Base-by-base conservation (phyloP, 495 filamentous ascomycete genomes). In the Friedmanniomyces simplex region DNA sequence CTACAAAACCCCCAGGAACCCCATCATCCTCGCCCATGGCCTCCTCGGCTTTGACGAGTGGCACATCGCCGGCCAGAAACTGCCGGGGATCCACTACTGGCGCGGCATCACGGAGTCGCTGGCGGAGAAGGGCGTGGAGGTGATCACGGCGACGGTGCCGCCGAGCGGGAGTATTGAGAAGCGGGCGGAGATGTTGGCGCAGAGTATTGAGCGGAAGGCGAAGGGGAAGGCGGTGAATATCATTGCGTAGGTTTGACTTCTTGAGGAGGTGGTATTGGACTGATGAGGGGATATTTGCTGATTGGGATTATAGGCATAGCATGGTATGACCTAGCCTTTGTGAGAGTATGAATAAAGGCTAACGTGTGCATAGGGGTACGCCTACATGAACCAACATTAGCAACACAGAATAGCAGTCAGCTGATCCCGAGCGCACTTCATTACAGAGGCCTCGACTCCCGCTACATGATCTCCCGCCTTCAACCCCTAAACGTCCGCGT, bases 21-120 rank as follows among this genome's bases (percentile, higher is more conserved):
- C 86, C 12, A 79, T 94, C 36, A 82, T 93, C 41, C 82, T 95
- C 7, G 89, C 90, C 8, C 91, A 98, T 73, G 91, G 91, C 41
- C 77, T 98, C 30, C 73, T 98, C 37, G 91, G 91, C 36, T 98
- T 98, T 69, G 84, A 89, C 56, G 85, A 95, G 68, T 73, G 96
- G 49, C 83, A 76, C 30, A 71, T 94, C 5, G 84, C 81, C 10
- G 86, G 88, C 13, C 74, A 72, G 42, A 78, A 78, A 57, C 69
- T 95, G 1, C 91, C 89, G 0, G 79, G 84, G 2, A 81, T 97
- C 22, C 81, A 87, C 37, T 97, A 97, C 69, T 97, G 91, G 91
- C 82, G 86, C 34, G 91, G 91, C 0, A 95, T 97, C 59, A 82
- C 79, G 36, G 86, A 93, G 57, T 88, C 86, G 1, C 72, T 96